A percentile compares a stretch with the other conserved stretches of the same genome.
Conservation (phyloP, 2,329 filamentous ascomycete species). For the Pseudopithomyces chartarum region DNA sequence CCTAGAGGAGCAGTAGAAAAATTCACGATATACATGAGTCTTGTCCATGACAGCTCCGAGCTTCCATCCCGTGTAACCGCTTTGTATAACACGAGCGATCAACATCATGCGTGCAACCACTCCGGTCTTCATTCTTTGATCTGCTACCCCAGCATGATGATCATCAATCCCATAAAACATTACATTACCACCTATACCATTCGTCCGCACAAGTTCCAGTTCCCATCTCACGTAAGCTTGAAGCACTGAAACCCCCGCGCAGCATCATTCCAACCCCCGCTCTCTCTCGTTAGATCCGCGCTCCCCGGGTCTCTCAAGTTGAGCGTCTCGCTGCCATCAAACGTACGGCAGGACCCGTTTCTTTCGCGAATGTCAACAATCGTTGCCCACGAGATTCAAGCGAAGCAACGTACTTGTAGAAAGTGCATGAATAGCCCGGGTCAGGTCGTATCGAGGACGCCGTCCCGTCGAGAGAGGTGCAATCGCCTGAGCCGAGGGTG, state of each 20-base stretch:
- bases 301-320: slow-evolving; percentile 18
- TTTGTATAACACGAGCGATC: too few species aligned
- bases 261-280: slow-evolving; percentile 26
- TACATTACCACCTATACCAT: too few species aligned
- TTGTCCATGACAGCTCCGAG: too few species aligned
- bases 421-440: slow-evolving; percentile 26
- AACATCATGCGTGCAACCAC: too few species aligned
- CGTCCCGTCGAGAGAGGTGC: slow-evolving; percentile 21
- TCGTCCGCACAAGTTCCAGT: too few species aligned
- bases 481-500: slow-evolving; percentile 22
- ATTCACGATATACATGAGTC: background rate
- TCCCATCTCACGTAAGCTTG: background rate
- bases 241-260: slow-evolving; percentile 12
- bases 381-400: background rate
- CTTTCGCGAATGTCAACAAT: slow-evolving; percentile 10
- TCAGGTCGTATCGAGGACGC: slow-evolving; percentile 30
- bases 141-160: too few species aligned
- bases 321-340: slow-evolving; percentile 16
- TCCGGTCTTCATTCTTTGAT: too few species aligned
- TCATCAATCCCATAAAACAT: too few species aligned
- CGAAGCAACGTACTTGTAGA: slow-evolving; percentile 30
- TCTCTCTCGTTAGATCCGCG: slow-evolving; percentile 19
- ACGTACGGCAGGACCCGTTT: slow-evolving; percentile 19
- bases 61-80: too few species aligned
- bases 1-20: background rate